Conservation (phyloP, 2,329 filamentous ascomycete genomes). For the Calcarisporium arbuscula region DNA sequence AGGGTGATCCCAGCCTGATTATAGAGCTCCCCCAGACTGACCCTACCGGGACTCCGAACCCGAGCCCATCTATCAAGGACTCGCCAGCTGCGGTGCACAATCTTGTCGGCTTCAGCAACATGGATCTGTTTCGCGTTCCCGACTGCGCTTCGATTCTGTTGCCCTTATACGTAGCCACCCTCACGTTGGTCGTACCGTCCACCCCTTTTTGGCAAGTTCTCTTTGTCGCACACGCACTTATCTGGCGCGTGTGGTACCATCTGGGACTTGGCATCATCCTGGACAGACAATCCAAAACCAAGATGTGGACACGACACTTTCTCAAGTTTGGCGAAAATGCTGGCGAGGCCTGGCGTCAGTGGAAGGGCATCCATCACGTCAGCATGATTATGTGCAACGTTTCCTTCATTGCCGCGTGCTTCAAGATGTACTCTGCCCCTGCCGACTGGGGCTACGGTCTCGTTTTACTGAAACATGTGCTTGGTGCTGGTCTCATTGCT, state of each 20-base stretch:
- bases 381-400: constrained; percentile 86
- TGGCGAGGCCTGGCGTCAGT: constrained; percentile 92
- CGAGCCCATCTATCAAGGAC: constrained; percentile 20
- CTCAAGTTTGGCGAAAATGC: constrained; percentile 90
- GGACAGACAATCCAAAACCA: constrained; percentile 77
- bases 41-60: constrained; percentile 18
- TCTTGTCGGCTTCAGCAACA: constrained; percentile 72
- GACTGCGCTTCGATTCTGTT: constrained; percentile 77
- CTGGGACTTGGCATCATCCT: constrained; percentile 82
- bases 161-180: constrained; percentile 64
- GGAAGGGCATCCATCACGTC: constrained; percentile 93
- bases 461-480: constrained; percentile 76
- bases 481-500: constrained; percentile 73
- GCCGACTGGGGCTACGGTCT: constrained; percentile 82
- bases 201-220: constrained; percentile 69
- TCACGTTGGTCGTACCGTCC: constrained; percentile 71
- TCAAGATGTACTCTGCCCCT: constrained; percentile 93
- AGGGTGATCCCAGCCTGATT: constrained; percentile 21
- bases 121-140: constrained; percentile 82
- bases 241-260: constrained; percentile 89
- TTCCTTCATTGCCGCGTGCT: constrained; percentile 83
- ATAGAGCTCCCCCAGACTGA: constrained; percentile 17
- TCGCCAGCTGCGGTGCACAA: constrained; percentile 69
- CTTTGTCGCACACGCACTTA: constrained; percentile 73
- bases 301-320: constrained; percentile 95